Evolutionary conservation across 2,329 filamentous ascomycete genomes (phyloP).

Genomic region (Colletotrichum spinosum): DNA sequence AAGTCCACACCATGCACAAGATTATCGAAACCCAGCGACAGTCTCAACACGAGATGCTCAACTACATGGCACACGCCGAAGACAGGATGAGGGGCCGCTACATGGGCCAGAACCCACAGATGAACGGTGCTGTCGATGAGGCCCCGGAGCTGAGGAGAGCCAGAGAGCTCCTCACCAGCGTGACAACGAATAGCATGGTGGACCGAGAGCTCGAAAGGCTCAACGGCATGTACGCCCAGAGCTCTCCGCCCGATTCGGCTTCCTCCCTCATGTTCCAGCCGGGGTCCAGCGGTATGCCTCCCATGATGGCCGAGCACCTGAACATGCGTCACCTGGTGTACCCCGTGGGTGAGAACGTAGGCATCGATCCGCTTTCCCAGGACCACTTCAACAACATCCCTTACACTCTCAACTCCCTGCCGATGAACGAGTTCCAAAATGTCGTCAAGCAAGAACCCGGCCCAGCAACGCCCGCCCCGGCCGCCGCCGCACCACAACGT

Average conservation of each 20-base stretch:
- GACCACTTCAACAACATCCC: conserved; percentile 96
- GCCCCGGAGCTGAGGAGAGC: conserved; percentile 66
- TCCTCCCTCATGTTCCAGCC: conserved; percentile 69
- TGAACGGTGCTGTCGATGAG: conserved; percentile 57
- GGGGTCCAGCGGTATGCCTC: conserved; percentile 44
- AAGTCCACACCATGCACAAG: conserved; percentile 71
- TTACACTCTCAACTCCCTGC: conserved; percentile 74
- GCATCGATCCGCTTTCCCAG: conserved; percentile 93
- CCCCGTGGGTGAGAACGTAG: conserved; percentile 88
- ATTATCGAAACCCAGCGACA: conserved; percentile 69
- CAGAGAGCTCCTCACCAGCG: conserved; percentile 65
- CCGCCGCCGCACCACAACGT: conserved; percentile 42
- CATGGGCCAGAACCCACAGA: conserved; percentile 49
- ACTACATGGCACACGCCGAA: conserved; percentile 63
- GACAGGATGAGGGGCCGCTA: conserved; percentile 57
- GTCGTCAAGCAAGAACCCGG: conserved; percentile 38
- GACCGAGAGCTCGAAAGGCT: conserved; percentile 68
- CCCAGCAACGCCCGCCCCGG: conserved; percentile 35
- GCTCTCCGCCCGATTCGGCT: conserved; percentile 65
- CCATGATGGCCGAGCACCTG: conserved; percentile 65
- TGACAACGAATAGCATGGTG: conserved; percentile 62
- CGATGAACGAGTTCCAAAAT: conserved; percentile 59
- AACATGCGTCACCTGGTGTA: conserved; percentile 81
- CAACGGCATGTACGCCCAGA: conserved; percentile 63
- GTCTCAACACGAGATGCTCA: conserved; percentile 68